Base-by-base conservation (phyloP, 257 asterid genomes). In the Prunella vulgaris region DNA sequence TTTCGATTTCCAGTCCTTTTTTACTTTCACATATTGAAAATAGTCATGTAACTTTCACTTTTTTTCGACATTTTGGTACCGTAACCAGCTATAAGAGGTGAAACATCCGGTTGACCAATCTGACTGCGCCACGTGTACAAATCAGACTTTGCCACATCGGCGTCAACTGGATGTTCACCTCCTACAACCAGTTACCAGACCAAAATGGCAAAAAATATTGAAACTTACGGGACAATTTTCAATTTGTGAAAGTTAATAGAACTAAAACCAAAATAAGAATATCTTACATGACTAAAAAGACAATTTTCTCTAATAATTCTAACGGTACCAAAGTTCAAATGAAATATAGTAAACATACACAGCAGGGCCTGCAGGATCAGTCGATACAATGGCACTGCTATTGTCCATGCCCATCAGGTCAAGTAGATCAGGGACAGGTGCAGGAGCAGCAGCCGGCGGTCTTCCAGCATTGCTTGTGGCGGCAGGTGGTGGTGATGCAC, bases 371-470 rank as follows among this genome's bases (percentile, higher is more conserved):
- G 83, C 58, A 76, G 97, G 86, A 77, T 91, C 97, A 71, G 74
- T 84, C 14, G 96, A 7, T 64, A 87, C 95, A 59, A 85, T 76
- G 81, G 93, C 91, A 81, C 77, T 81, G 77, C 72, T 80, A 83
- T 76, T 85, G 48, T 90, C 96, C 88, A 88, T 72, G 76, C 99
- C 97, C 80, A 85, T 85, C 63, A 94, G 82, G 83, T 94, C 99
- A 33, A 94, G 99, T 66, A 91, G 84, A 84, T 94, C 97, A 68
- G 99, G 96, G 38, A 89, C 86, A 0, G 86, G 87, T 65, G 95
- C 86, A 72, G 92, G 84, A 18, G 80, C 80, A 69, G 84, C 80
- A 59, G 77, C 81, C 24, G 85, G 84, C 74, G 85, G 85, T 77
- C 86, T 87, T 72, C 73, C 83, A 60, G 84, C 83, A 81, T 81